Conservation (phyloP, 108 stramenopile species). For the Schizochytrium sp. region DNA sequence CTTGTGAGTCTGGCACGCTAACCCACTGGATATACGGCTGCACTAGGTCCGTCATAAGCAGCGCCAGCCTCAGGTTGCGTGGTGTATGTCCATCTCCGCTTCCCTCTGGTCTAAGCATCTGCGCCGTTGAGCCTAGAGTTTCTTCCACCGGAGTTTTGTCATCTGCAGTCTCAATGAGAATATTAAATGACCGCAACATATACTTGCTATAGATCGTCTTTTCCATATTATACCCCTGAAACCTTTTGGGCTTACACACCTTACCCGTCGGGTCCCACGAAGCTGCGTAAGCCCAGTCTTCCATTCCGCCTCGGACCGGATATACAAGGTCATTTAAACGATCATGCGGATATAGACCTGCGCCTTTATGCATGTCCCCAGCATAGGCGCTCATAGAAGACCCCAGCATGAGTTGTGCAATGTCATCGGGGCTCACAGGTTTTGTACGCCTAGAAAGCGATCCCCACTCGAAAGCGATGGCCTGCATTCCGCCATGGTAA, state of each 20-base stretch:
- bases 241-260: constrained; percentile 77
- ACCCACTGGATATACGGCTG: constrained; percentile 84
- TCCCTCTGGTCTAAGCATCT: constrained; percentile 73
- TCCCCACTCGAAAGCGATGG: constrained; percentile 93
- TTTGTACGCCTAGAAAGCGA: constrained; percentile 71
- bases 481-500: constrained; percentile 90
- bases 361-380: constrained; percentile 70
- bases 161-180: constrained; percentile 62
- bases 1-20: background rate
- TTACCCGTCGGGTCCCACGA: constrained; percentile 86
- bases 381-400: constrained; percentile 72
- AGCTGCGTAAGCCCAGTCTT: constrained; percentile 94
- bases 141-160: constrained; percentile 66
- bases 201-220: constrained; percentile 84
- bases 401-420: constrained; percentile 73
- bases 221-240: constrained; percentile 77
- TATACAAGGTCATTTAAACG: constrained; percentile 87
- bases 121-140: constrained; percentile 78
- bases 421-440: constrained; percentile 78
- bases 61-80: constrained; percentile 85
- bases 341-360: constrained; percentile 70
- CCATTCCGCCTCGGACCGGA: constrained; percentile 93
- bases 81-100: constrained; percentile 85
- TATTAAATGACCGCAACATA: constrained; percentile 1
- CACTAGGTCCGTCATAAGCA: constrained; percentile 86